Evolutionary conservation across 78 protist species (phyloP), one percentile per base, ranked within the genome.

Genomic region (Cavenderia fasciculata): DNA sequence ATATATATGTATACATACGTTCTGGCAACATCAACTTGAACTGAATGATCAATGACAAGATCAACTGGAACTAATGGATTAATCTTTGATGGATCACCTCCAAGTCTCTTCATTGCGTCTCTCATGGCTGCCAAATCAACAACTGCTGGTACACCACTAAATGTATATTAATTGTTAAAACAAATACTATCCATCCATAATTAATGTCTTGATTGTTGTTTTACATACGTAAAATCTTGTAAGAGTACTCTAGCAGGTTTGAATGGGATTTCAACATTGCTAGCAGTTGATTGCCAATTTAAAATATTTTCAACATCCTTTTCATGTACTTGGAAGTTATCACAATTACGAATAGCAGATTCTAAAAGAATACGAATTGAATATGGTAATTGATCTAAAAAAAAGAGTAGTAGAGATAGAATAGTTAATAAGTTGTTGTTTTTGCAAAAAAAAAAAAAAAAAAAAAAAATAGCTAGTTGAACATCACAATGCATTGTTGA

Each of bases 61-160:
- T 96, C 97, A 36, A 94, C 97, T 18, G 98, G 98, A 3, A 94
- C 96, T n/a, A 87, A 85, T 36, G 97, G 98, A 57, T 95, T 92
- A 59, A 96, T 87, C 70, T 61, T 88, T n/a, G 18, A 3, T 23
- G 98, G 96, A 31, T 96, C 95, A 18, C 98, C 98, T 16, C 98
- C 98, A 14, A 91, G 85, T 38, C 95, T 74, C 59, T 70, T 74
- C 78, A 94, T 76, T 31, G 96, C 94, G 40, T 94, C 96, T 14
- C 98, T 85, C 95, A 94, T 87, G 40, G 98, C 95, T 4, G 98
- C 97, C 7, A 89, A 34, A 66, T 89, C 94, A 74, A 93, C 93
- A 59, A 96, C 95, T 25, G 96, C 96, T 23, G 98, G 98, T 51
- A 96, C 95, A 46, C 97, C 97, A 23, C 73, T 74, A 52, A 36